Evolutionary conservation across 2,329 filamentous ascomycete genomes (phyloP), one percentile per base, ranked within the genome.

Genomic region (Cercospora zeae-maydis): DNA sequence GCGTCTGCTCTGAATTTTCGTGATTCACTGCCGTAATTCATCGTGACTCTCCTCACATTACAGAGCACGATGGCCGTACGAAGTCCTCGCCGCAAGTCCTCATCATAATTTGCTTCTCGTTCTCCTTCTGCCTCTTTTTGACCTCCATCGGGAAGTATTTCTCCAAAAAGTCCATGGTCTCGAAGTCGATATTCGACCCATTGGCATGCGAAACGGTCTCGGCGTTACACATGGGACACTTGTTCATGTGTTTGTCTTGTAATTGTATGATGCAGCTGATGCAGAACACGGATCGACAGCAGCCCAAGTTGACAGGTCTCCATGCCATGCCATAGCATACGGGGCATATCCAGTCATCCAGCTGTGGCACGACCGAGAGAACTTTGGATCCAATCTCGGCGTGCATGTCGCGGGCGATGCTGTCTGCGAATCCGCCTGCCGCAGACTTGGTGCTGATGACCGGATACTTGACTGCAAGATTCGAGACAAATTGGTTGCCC

Each of bases 311-410:
- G n/a, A 96, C 85, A 0, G 92, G 92, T 69, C 90, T 86, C 81
- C 89, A 95, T n/a, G 88, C 86, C 62, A 96, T 86, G 47, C 84
- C 84, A 69, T 88, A 88, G 77, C 92, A 95, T 63, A 95, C 86
- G 1, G 91, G 91, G 70, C 91, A 96, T 8, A 87, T 81, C 76
- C 92, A 93, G 76, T 96, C 92, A 71, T 92, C 88, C n/a, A 95
- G 77, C 70, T 92, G 90, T 0, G 92, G 92, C 6, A 96, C 88
- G 49, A 89, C 81, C 10, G 84, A 83, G 16, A 96, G 81, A 3
- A 96, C 82, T 64, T 92, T 85, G 33, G 85, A 83, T 1, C 88
- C 88, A 65, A 96, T 85, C 69, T 90, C 85, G 21, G 88, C 86
- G 73, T 90, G 92, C 52, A 95, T 83, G 61, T 90, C 86, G 72